A percentile compares a stretch with the other conserved stretches of the same genome.
These are phyloP conservation scores for Akebia trifoliata DNA, from an alignment of 164 flowering plant genomes.

Conservation along the genomic window DNA sequence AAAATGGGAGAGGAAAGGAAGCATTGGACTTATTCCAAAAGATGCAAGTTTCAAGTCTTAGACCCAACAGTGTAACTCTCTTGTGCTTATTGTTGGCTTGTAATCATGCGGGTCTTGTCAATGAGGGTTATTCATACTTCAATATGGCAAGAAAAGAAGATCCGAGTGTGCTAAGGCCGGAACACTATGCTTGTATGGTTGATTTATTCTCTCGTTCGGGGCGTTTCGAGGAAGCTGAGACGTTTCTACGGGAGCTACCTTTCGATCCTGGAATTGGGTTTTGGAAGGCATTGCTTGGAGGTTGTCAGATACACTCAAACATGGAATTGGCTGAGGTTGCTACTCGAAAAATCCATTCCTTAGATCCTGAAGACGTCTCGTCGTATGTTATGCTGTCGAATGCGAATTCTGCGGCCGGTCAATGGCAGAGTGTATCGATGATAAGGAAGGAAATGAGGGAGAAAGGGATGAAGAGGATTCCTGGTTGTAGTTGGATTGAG, in stretches of 20 bases:
- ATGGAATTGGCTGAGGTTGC: constrained; percentile 53
- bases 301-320: constrained; percentile 68
- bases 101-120: constrained; percentile 65
- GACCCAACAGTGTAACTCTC: constrained; percentile 58
- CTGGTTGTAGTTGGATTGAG: constrained; percentile 88
- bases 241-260: constrained; percentile 45
- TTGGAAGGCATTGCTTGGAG: constrained; percentile 83
- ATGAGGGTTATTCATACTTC: constrained; percentile 52
- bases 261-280: constrained; percentile 80
- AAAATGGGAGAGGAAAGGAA: constrained; percentile 65
- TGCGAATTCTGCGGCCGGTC: constrained; percentile 64
- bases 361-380: constrained; percentile 69
- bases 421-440: constrained; percentile 48
- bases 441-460: constrained; percentile 62
- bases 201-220: constrained; percentile 73
- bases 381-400: constrained; percentile 72
- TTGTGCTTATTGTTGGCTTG: constrained; percentile 71
- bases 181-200: constrained; percentile 82
- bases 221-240: constrained; percentile 46
- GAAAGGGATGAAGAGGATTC: constrained; percentile 47
- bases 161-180: constrained; percentile 40
- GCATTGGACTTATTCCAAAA: constrained; percentile 41
- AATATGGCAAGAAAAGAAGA: constrained; percentile 30
- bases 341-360: constrained; percentile 34
- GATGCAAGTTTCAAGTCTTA: constrained; percentile 31